These are phyloP conservation scores for Senna siamea DNA, from an alignment of 306 rosid species.

Conservation along the genomic window DNA sequence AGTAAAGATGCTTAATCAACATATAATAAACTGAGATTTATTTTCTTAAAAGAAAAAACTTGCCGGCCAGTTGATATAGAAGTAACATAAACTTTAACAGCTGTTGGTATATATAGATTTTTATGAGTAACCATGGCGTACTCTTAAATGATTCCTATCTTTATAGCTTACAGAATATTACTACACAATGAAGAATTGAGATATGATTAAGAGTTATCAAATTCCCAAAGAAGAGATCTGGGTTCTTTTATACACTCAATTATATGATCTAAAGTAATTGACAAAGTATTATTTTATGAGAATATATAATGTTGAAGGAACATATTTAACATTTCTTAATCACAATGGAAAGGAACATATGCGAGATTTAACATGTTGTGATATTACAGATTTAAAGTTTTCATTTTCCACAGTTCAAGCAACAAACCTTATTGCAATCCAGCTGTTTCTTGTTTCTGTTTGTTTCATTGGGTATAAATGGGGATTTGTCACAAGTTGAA, in stretches of 20 bases:
- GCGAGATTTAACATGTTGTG: constrained; percentile 24
- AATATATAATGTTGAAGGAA: background rate
- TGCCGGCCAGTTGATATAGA: background rate
- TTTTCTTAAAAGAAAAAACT: background rate
- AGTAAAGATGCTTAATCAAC: background rate
- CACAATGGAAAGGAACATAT: constrained; percentile 20
- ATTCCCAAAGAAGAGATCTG: background rate
- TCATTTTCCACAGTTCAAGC: constrained; percentile 33
- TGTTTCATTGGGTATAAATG: constrained; percentile 12
- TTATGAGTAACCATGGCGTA: background rate
- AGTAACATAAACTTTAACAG: background rate
- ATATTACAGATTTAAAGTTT: constrained; percentile 20
- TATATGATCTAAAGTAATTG: background rate
- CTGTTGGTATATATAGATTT: background rate
- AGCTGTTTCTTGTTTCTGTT: constrained; percentile 19
- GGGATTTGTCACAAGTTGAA: background rate
- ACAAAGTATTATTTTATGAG: background rate
- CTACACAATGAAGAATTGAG: background rate
- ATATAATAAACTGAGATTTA: background rate
- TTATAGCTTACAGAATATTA: background rate
- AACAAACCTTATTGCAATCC: constrained; percentile 35
- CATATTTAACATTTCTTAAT: background rate
- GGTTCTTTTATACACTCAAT: background rate
- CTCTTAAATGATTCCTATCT: background rate
- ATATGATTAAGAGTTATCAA: background rate